Evolutionary conservation across 192 early-diverging fungal genomes (phyloP), one percentile per base, ranked within the genome.

Genomic region (Backusella sp.): DNA sequence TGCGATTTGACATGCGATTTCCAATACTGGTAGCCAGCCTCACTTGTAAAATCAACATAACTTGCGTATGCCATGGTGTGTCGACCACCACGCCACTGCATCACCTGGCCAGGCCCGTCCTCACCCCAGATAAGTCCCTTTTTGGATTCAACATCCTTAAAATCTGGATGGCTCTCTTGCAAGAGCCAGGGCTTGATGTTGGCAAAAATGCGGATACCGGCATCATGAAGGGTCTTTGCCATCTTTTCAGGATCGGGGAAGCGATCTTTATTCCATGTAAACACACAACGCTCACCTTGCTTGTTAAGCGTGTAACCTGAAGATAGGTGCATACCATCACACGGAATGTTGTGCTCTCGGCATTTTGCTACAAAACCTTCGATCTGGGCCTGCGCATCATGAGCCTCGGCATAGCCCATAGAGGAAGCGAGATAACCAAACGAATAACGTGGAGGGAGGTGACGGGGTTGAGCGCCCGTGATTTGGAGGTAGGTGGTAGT

Each of bases 111-210:
- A 46, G 76, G 79, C 2, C 8, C 26, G 12, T 62, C 56, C 19
- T 14, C 26, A n/a, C 26, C 23, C 82, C 70, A 79, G n/a, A 90
- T 79, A 72, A 84, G 86, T 30, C 87, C 89, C 11, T 80, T 69
- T 32, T 69, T 49, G 1, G 70, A 66, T 11, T 69, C 32, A 21
- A 87, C 68, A n/a, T 74, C 7, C 21, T 85, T 23, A 37, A 90
- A 91, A 3, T 84, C 71, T 12, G 90, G 90, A 77, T 91, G 90
- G 3, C 69, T 71, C 3, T 72, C 67, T 21, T 53, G 70, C 7
- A 91, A 74, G 3, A 91, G 71, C 90, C 90, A 91, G 17, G 90
- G 90, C 49, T 91, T 91, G 26, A 91, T 77, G 68, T 91, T 91
- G 35, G 90, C 88, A 41, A 86, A 86, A 2, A 87, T 70, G 14